Evolutionary conservation across 2,329 filamentous ascomycete genomes (phyloP), one percentile per base, ranked within the genome.

Genomic region (Colletotrichum coccodes): DNA sequence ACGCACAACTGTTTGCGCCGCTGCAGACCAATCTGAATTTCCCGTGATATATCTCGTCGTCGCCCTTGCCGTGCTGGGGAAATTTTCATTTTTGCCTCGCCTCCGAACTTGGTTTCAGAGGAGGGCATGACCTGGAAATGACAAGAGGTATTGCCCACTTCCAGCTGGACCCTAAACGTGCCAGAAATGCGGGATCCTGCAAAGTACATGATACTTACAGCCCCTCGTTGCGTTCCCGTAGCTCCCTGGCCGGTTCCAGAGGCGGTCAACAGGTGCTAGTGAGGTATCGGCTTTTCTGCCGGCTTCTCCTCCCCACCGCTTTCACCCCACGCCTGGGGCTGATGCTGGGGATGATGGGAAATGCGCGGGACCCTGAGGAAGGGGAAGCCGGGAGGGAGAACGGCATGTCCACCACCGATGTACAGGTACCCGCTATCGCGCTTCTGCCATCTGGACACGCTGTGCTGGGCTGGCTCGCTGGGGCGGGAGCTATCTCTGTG

Each of bases 301-400:
- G 64, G 5, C 18, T n/a, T 52, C 52, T 38, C 36, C 38, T 62
- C 57, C 58, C 63, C 64, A 70, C 67, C 63, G 64, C 64, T 54
- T 67, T 44, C 67, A 70, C 52, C 63, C 67, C 67, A 70, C 63
- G 67, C 67, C 50, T 63, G 66, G 66, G 61, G 65, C 65, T 56
- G 47, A 68, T 68, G 61, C 65, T 60, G 65, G 65, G 65, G 65
- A 42, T 54, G 40, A 64, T 56, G 60, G 52, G 42, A 65, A 68
- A 49, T 60, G 34, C 65, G 61, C 54, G 54, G 61, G 65, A 68
- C 65, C 65, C 65, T 68, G 54, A 65, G 49, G 46, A 60, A 44
- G 56, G 28, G 58, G 64, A 49, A 54, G 49, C 30, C 40, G 40
- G 53, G 46, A 65, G 47, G 42, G 49, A 54, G 65, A 54, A 42